These are phyloP conservation scores for Fusarium austroafricanum DNA, from an alignment of 2,329 filamentous ascomycete genomes.

Conservation along the genomic window DNA sequence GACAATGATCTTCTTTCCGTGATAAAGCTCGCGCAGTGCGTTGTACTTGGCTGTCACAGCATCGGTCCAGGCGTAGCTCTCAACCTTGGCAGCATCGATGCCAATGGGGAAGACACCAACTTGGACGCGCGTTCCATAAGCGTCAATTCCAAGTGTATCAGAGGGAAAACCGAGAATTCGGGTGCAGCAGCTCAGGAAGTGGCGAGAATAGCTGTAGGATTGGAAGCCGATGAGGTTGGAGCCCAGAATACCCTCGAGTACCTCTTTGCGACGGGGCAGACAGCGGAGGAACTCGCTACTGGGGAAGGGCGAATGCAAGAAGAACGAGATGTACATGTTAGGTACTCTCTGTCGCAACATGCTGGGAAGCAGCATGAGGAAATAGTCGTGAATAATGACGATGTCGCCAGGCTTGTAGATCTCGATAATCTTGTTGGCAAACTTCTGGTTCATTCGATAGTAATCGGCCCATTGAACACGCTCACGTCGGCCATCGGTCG, in stretches of 20 bases:
- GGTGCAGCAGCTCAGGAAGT: conserved; percentile 95
- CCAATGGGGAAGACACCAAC: conserved; percentile 96
- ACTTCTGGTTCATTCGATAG: conserved; percentile 90
- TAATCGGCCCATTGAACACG: conserved; percentile 92
- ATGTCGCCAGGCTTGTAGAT: conserved; percentile 94
- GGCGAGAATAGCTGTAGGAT: conserved; percentile 92
- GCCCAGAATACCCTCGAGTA: conserved; percentile 89
- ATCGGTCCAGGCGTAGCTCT: conserved; percentile 77
- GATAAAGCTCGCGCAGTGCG: conserved; percentile 80
- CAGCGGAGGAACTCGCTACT: conserved; percentile 96
- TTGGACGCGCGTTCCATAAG: conserved; percentile 87
- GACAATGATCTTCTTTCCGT: conserved; percentile 94
- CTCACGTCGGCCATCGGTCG: conserved; percentile 84
- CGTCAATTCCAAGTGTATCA: conserved; percentile 85
- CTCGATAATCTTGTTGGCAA: conserved; percentile 88
- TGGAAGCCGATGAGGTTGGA: conserved; percentile 96
- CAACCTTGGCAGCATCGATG: conserved; percentile 86
- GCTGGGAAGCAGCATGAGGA: conserved; percentile 88
- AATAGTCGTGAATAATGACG: conserved; percentile 93
- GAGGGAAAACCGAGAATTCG: conserved; percentile 91
- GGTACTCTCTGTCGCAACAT: conserved; percentile 87
- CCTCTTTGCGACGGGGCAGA: conserved; percentile 86
- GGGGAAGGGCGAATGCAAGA: conserved; percentile 92
- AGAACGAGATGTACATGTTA: conserved; percentile 94
- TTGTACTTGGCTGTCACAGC: conserved; percentile 77